Percentiles rank a stretch among this genome's conserved stretches.
Conservation (phyloP, 2,329 filamentous ascomycete genomes). For the Ceratocystiopsis brevicomis region DNA sequence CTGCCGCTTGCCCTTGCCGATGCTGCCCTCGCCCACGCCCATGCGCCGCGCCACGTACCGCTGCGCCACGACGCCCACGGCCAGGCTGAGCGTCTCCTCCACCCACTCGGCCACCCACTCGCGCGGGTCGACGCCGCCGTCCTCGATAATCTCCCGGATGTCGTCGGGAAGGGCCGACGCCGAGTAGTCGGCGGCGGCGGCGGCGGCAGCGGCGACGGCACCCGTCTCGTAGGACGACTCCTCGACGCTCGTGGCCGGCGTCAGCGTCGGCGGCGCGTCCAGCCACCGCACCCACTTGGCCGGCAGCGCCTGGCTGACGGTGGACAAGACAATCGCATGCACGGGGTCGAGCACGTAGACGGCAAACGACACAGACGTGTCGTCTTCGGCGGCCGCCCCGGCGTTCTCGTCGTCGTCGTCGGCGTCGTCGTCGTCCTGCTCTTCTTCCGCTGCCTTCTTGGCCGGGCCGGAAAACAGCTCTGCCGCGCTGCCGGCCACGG, state of each 20-base stretch:
- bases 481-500: background rate
- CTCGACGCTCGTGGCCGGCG: constrained; percentile 26
- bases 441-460: constrained; percentile 27
- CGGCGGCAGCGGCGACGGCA: constrained; percentile 12
- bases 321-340: constrained; percentile 72
- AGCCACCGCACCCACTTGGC: constrained; percentile 82
- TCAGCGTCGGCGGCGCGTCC: constrained; percentile 47
- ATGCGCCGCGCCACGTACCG: constrained; percentile 86
- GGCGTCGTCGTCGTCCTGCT: constrained; percentile 48
- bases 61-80: constrained; percentile 76
- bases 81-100: constrained; percentile 63
- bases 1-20: constrained; percentile 42
- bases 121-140: constrained; percentile 63
- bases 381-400: constrained; percentile 47
- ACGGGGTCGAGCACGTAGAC: constrained; percentile 73
- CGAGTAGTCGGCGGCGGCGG: background rate
- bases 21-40: constrained; percentile 72
- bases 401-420: constrained; percentile 82
- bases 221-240: background rate
- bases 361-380: constrained; percentile 53
- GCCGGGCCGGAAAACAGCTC: constrained; percentile 44
- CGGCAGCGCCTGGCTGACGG: constrained; percentile 68
- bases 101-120: constrained; percentile 98
- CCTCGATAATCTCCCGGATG: constrained; percentile 67
- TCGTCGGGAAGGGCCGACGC: constrained; percentile 47